Base-by-base conservation (phyloP, 2,329 filamentous ascomycete genomes). In the Cladosporium sp. region DNA sequence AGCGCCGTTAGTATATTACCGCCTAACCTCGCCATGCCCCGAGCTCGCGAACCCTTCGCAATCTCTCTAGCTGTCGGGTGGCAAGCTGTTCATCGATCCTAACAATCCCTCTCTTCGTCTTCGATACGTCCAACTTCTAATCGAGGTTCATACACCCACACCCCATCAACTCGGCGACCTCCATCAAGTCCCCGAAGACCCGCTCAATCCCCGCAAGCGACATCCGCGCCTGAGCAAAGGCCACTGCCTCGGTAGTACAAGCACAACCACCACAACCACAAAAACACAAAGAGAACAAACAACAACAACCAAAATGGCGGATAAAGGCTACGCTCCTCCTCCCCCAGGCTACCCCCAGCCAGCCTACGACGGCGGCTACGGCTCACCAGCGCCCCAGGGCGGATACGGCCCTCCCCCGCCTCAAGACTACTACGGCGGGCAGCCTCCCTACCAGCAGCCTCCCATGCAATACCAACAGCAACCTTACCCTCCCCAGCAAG, bases 401-500 rank as follows among this genome's bases (percentile, higher is more conserved):
- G 50, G 47, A 40, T 55, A 55, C 29, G 51, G 53, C 18, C 38
- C 29, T n/a, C 51, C 53, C 1, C 38, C 53, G 18, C 53, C 51
- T 16, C 53, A 50, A 4, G 32, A 51, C 16, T 43, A 45, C 35
- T 46, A 47, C 22, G 49, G 49, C 13, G 22, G 15, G 6, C 42
- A 29, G 19, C 38, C 39, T 6, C 38, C 30, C 22, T 42, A 51
- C 27, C 54, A 54, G 39, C 53, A 57, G 41, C 59, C 55, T 32
- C 57, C 53, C 3, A 69, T 69, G 67, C 65, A 68, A 49, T 72
- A 72, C 52, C 66, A 65, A 47, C 67, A 65, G 46, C 67, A 65
- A 32, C 57, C 56, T 4, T 60, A 64, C 42, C 63, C 60, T 39
- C 70, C 61, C 42, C 67, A 63, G 52, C 64, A 66, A 36, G 68